Evolutionary conservation across 1,284 basidiomycete genomes (phyloP), one percentile per base, ranked within the genome.

Genomic region (Ganoderma meredithae): DNA sequence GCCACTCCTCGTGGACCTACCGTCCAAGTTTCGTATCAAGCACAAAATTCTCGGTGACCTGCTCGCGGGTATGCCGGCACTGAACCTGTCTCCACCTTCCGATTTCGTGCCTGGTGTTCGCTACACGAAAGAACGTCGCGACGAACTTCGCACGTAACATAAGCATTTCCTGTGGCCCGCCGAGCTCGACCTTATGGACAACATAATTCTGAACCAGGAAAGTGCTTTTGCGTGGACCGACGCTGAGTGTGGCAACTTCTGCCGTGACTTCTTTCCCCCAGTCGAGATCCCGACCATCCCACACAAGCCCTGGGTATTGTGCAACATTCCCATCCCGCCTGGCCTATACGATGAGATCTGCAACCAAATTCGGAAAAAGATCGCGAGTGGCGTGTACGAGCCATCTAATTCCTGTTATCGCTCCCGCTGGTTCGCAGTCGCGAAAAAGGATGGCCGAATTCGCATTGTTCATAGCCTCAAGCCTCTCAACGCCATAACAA

Each of bases 381-480:
- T 82, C 9, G 71, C 59, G 0, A 69, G 49, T 44, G 79, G 81
- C 2, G 78, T 81, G 0, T 83, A 82, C 65, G 77, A 83, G 61
- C 77, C 74, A 0, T 81, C 78, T 0, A 79, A 80, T 56, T 81
- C 80, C 0, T 80, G 80, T 0, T 83, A 84, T 66, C 69, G 78
- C 0, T 82, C 80, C 0, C 66, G 76, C 9, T 83, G 82, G 81
- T 84, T 84, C 62, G 78, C 76, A 52, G 79, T 83, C n/a, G 27
- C 78, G 8, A 83, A 83, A 73, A 83, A 83, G 63, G 76, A 79
- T 65, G 77, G 80, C 5, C 77, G 44, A 75, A 72, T 1, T 74
- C 83, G 0, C 73, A 77, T 0, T 53, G 80, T 82, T 0, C 80
- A 81, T 63, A 71, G 71, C 39, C 75, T 81, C 0, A 71, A 81